Evolutionary conservation across 768 basidiomycete genomes (phyloP).

Genomic region (Cantharellus cinnabarinus): DNA sequence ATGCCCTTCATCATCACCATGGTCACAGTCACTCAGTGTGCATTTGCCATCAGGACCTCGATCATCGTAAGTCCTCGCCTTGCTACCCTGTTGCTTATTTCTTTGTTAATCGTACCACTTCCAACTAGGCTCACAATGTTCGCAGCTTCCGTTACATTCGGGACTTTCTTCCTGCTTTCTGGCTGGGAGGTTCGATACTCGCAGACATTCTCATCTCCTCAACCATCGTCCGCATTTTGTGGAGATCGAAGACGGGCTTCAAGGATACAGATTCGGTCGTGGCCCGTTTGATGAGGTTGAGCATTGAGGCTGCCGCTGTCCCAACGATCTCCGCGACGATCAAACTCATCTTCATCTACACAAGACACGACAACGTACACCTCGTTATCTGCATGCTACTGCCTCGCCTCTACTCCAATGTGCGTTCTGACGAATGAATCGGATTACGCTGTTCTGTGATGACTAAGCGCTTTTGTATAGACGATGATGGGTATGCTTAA

Average conservation of each 20-base stretch:
- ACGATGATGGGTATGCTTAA: not conserved
- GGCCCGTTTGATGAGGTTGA: not conserved
- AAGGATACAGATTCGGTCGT: not conserved
- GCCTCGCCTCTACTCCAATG: not conserved
- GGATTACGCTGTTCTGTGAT: not conserved
- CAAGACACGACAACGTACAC: not conserved
- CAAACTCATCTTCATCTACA: not conserved
- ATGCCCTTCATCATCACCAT: not conserved
- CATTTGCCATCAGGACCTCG: not conserved
- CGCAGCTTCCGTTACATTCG: not conserved
- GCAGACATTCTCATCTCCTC: not conserved
- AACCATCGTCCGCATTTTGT: not conserved
- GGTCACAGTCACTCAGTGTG: not conserved
- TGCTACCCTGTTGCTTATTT: not conserved
- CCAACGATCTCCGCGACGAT: not conserved
- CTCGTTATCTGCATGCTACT: not conserved
- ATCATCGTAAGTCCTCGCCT: not conserved
- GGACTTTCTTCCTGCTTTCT: not conserved
- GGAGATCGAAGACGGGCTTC: not conserved
- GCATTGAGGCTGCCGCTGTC: not conserved
- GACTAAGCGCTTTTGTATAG: not conserved
- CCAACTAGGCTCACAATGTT: not conserved
- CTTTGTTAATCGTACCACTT: not conserved
- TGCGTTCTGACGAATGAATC: not conserved
- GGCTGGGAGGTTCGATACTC: not conserved